Percentiles rank a stretch among this genome's conserved stretches.
These are phyloP conservation scores for Leishmania major DNA, from an alignment of 208 protist species.

Conservation along the genomic window DNA sequence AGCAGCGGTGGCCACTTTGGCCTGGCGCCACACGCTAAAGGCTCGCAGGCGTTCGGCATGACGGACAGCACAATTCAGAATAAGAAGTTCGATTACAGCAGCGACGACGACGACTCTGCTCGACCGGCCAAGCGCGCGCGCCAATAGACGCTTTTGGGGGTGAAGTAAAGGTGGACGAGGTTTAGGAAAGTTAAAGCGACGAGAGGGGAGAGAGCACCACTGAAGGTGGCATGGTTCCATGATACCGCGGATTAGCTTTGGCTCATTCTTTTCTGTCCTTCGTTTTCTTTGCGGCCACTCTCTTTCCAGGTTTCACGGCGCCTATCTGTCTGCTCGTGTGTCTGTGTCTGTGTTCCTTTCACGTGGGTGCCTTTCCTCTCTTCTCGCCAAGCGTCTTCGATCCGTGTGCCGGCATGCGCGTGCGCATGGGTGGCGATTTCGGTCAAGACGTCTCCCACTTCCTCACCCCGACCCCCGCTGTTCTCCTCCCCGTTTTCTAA, in stretches of 20 bases:
- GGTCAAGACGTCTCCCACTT: not conserved
- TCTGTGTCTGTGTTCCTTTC: not conserved
- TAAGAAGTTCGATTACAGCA: slow-evolving; percentile 71
- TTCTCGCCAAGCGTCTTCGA: not conserved
- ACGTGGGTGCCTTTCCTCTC: not conserved
- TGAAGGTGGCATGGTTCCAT: not conserved
- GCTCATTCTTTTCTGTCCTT: not conserved
- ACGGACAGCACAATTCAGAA: slow-evolving; percentile 39
- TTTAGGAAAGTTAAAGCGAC: not conserved
- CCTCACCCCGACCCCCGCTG: not conserved
- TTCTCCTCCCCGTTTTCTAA: slow-evolving; percentile 5
- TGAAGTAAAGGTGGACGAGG: not conserved
- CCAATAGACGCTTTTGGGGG: not conserved
- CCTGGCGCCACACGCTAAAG: slow-evolving; percentile 27
- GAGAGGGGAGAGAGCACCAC: not conserved
- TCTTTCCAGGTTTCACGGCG: not conserved
- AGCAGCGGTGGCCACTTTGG: slow-evolving; percentile 21
- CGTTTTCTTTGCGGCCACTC: not conserved
- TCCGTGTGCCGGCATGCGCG: not conserved
- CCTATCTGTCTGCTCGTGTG: not conserved
- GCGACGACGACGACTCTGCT: slow-evolving; percentile 53
- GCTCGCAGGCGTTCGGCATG: slow-evolving; percentile 47
- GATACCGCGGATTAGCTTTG: no score
- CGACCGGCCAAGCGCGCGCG: slow-evolving; percentile 42
- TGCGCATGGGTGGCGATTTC: not conserved